Evolutionary conservation across 2,329 filamentous ascomycete genomes (phyloP).

Genomic region (Ilyonectria robusta): DNA sequence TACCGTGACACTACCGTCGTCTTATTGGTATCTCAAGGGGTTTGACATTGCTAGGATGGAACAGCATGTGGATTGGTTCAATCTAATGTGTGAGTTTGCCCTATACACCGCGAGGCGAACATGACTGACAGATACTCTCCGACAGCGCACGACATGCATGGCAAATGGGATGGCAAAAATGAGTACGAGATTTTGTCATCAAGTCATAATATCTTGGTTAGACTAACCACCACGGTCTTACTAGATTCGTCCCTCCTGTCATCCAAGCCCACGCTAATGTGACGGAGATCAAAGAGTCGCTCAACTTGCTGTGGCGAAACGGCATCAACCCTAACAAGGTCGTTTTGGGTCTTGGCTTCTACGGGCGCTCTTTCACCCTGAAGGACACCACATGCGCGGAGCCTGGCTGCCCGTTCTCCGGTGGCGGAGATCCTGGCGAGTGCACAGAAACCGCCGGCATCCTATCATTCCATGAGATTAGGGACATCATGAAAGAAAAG

Average conservation of each 20-base stretch:
- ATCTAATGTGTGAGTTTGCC: background rate
- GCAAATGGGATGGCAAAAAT: constrained; percentile 1
- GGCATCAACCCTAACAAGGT: constrained; percentile 59
- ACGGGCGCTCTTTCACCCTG: constrained; percentile 49
- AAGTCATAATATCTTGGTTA: too few relatives aligned
- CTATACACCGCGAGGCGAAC: too few relatives aligned
- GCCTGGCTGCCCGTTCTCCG: too few relatives aligned
- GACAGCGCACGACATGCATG: background rate
- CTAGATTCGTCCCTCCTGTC: background rate
- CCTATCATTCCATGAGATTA: constrained; percentile 41
- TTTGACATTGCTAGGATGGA: background rate
- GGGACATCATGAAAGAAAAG: constrained; percentile 35
- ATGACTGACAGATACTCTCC: too few relatives aligned
- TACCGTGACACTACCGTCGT: background rate
- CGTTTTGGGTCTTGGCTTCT: constrained; percentile 60
- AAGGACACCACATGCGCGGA: too few relatives aligned
- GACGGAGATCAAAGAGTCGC: constrained; percentile 57
- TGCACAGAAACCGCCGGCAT: background rate
- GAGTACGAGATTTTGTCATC: too few relatives aligned
- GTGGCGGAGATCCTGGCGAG: background rate
- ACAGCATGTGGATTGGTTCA: background rate
- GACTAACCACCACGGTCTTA: too few relatives aligned
- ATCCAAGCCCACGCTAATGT: constrained; percentile 58
- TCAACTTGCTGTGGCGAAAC: constrained; percentile 64
- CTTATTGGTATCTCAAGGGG: constrained; percentile 3